Conservation (phyloP, 2,329 filamentous ascomycete species). For the Pestalotiopsis sp. region DNA sequence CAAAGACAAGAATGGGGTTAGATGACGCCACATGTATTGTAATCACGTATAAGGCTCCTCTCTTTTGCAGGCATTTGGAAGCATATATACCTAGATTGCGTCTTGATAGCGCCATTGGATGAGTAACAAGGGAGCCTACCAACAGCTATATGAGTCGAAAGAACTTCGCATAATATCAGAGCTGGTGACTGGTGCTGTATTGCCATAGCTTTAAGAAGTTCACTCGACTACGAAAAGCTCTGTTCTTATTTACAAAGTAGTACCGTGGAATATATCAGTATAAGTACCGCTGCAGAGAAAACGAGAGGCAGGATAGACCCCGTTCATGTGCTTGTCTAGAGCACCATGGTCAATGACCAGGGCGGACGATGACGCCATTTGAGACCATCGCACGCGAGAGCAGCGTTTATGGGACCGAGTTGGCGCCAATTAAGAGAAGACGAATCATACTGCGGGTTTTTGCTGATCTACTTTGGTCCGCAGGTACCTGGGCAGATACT, state of each 20-base stretch:
- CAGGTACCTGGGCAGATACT: too few relatives aligned
- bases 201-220: too few relatives aligned
- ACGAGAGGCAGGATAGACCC: not conserved
- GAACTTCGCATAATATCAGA: too few relatives aligned
- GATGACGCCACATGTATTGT: conserved; percentile 9
- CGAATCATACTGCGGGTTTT: too few relatives aligned
- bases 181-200: too few relatives aligned
- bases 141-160: too few relatives aligned
- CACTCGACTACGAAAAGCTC: too few relatives aligned
- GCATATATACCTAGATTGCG: not conserved
- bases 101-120: not conserved
- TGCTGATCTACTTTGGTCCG: too few relatives aligned
- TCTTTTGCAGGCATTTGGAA: not conserved
- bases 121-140: not conserved
- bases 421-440: too few relatives aligned
- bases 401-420: not conserved
- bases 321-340: not conserved
- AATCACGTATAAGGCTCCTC: not conserved
- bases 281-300: too few relatives aligned
- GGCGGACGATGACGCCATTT: conserved; percentile 2
- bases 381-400: not conserved
- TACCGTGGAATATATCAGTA: too few relatives aligned
- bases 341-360: not conserved
- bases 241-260: too few relatives aligned
- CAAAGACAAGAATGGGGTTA: not conserved